phyloP scores from a whole-genome alignment of 164 flowering plant genomes.

The Cinnamomum chago region DNA sequence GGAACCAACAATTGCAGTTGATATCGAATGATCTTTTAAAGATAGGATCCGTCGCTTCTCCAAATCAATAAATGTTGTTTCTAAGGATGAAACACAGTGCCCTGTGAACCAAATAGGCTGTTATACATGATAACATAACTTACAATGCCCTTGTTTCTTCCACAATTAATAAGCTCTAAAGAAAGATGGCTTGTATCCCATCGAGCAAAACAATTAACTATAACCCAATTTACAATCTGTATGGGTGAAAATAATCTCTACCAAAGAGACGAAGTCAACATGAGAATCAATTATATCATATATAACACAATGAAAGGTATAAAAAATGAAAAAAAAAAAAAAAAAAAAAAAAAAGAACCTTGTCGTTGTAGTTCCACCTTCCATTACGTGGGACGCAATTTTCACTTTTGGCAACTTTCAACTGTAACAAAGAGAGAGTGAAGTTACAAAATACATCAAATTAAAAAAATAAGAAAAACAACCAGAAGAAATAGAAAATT shows the following conservation, averaged over 20 bases:
- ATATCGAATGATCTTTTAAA: slow-evolving; percentile 31
- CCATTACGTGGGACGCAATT: slow-evolving; percentile 67
- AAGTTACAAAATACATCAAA: background rate
- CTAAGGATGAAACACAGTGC: too few relatives aligned
- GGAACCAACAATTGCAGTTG: too few relatives aligned
- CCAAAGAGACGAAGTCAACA: slow-evolving; percentile 4
- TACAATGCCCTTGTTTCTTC: slow-evolving; percentile 68
- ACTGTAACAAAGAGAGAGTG: slow-evolving; percentile 28
- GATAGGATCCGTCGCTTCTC: slow-evolving; percentile 48
- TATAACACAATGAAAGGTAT: background rate
- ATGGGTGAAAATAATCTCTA: slow-evolving; percentile 61
- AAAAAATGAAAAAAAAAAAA: background rate
- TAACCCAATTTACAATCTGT: slow-evolving; percentile 64
- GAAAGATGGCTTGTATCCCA: slow-evolving; percentile 51
- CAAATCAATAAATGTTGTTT: too few relatives aligned
- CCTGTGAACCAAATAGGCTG: slow-evolving; percentile 17
- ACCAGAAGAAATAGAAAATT: background rate
- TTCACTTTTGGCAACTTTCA: slow-evolving; percentile 69
- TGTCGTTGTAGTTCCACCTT: slow-evolving; percentile 72
- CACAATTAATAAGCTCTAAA: slow-evolving; percentile 44
- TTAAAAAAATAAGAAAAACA: slow-evolving; percentile 1
- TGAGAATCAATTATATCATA: background rate
- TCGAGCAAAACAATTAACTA: slow-evolving; percentile 80
- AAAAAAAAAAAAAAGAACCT: too few relatives aligned
- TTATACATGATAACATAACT: slow-evolving; percentile 22